Evolutionary conservation across 495 filamentous ascomycete genomes (phyloP), one percentile per base, ranked within the genome.

Genomic region (Trichocladium antarcticum): DNA sequence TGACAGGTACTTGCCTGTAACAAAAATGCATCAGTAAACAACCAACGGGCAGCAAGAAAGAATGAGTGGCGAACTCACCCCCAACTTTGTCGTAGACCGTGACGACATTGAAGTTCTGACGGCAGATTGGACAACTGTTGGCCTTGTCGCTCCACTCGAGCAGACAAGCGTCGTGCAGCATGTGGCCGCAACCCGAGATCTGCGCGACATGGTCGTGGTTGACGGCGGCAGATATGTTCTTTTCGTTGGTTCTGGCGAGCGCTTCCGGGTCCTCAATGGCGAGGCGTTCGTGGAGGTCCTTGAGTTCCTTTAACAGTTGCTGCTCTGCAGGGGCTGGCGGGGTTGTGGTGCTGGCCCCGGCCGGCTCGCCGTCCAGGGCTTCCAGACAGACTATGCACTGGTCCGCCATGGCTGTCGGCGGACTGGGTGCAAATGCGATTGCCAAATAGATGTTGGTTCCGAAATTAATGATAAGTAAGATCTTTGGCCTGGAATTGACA

Each of bases 91-190:
- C 78, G 57, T 79, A 84, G 45, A 96, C 81, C 60, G 89, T 80
- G 46, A 97, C 93, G 57, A 81, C 64, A 66, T 96, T 87, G 69
- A 97, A 97, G 57, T 72, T 82, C 58, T 83, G 82, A 48, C 92
- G 85, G 65, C 92, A 99, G 64, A 97, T 93, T 12, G 92, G 92
- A 62, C 92, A 99, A 62, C 88, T 95, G 67, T 97, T 99, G 47
- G 93, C 90, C 60, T 90, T 81, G 68, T 92, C 87, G 27, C 84
- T 86, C 92, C 92, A 99, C 49, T 87, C 85, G 57, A 82, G 81
- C 49, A 99, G 69, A 60, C 92, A 99, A 41, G 83, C 80, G 66
- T 99, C 81, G 63, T 99, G 92, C 54, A 97, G 68, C 46, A 85
- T 77, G 72, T 99, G 92, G 36, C 82, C 82, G 68, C 92, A 99